Base-by-base conservation (phyloP, 1,284 basidiomycete species). In the Austropuccinia psidii region DNA sequence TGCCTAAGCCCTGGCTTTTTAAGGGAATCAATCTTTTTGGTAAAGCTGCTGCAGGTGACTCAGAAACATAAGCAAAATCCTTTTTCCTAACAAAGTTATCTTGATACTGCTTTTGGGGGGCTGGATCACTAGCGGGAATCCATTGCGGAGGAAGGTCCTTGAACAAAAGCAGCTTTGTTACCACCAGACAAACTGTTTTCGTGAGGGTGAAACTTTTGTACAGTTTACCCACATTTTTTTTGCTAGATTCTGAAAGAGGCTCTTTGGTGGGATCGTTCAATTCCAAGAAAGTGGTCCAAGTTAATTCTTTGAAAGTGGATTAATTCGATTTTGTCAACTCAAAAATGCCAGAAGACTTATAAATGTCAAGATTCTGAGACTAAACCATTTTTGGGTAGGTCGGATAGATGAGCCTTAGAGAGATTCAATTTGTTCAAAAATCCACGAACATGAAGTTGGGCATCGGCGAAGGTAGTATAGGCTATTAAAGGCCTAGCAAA, bases 221-320 rank as follows among this genome's bases (percentile, higher is more conserved):
- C 31, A 17, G 19, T 37, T n/a, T 7, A 75, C 73, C 47, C 49
- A 75, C 76, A 84, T 85, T 81, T 86, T 85, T 73, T 83, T 83
- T 37, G 13, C 75, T 77, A 1, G 66, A 65, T 54, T 83, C 81
- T 9, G 84, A 83, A 0, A 84, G 82, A 2, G 85, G 83, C 1
- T 89, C 88, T 11, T 85, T 84, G 50, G 84, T 83, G 47, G 87
- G 86, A 75, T 92, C 89, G 75, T 86, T 85, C 74, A 93, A 85
- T 79, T 96, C 92, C 27, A 95, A 81, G 7, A 94, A 80, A 47
- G 95, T 86, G 0, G 88, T 87, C 77, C 95, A 97, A 0, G 90
- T 89, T 29, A 87, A 82, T 75, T 92, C 89, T 69, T 87, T 67
- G 60, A 49, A 29, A 58, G 31, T 49, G n/a, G 64, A 61, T 79